Conservation (phyloP, 179 eudicot species). For the Beta corolliflora region DNA sequence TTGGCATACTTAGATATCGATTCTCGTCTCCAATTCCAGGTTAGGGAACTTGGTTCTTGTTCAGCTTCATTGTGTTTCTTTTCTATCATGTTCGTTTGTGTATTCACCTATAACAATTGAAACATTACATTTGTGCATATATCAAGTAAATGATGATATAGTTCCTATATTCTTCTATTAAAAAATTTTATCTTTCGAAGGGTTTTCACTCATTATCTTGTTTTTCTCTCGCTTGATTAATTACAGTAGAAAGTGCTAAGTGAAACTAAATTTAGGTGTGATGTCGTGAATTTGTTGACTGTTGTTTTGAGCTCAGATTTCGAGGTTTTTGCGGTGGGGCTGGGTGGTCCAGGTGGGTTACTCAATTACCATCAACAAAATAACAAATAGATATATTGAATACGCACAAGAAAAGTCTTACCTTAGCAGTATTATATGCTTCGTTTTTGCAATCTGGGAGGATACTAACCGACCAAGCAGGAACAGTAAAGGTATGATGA, state of each 20-base stretch:
- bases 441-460: conserved; percentile 58
- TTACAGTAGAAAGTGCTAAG: too few species aligned
- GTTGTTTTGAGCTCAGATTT: too few species aligned
- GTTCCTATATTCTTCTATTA: neutral
- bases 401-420: neutral
- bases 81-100: conserved; percentile 59
- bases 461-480: conserved; percentile 85
- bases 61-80: conserved; percentile 43
- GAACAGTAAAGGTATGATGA: conserved; percentile 37
- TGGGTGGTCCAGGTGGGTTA: too few species aligned
- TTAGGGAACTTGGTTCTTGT: neutral
- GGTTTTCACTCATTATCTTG: too few species aligned
- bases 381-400: too few species aligned
- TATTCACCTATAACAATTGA: conserved; percentile 40
- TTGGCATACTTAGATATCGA: conserved; percentile 11
- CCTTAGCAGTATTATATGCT: conserved; percentile 79
- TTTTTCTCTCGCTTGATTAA: too few species aligned
- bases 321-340: too few species aligned
- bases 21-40: conserved; percentile 66
- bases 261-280: too few species aligned
- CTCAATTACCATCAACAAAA: too few species aligned
- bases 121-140: too few species aligned
- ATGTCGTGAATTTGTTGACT: too few species aligned
- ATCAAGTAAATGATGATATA: neutral
- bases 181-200: too few species aligned